Evolutionary conservation across 2,329 filamentous ascomycete genomes (phyloP), one percentile per base, ranked within the genome.

Genomic region (Fusarium sp.): DNA sequence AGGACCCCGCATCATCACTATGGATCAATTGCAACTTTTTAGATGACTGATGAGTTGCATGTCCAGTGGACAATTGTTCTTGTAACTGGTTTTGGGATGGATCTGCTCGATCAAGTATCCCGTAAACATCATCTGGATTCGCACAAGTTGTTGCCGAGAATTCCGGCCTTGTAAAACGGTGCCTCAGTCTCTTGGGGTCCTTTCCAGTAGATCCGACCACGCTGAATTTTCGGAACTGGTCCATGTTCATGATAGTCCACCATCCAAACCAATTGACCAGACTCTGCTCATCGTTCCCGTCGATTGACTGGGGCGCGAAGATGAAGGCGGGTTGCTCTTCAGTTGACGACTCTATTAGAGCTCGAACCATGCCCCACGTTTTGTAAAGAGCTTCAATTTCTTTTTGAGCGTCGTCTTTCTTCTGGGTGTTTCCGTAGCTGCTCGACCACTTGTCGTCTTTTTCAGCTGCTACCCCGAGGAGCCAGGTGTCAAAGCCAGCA

Each of bases 261-360:
- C 81, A 86, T 2, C 85, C 87, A 74, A 90, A 91, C 85, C 87
- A 90, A 65, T 89, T 87, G 11, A 90, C 83, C 28, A 91, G 78
- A 58, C 85, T 88, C 72, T 89, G 86, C 72, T 91, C 89, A 63
- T 91, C 88, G 56, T 87, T 86, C 1, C 83, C 80, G 57, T 89
- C 84, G 45, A 91, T 86, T 2, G 67, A 75, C 5, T 79, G 71
- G 15, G 83, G 82, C 0, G 84, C 85, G 72, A 82, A 84, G 3
- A 85, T 73, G 7, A 90, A 70, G 5, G 82, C 63, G 39, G 26
- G 60, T 31, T 34, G 28, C 9, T 60, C 51, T 15, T 67, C 69
- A 24, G 70, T 54, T 38, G 20, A 64, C 43, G 15, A 46, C 53
- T 31, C 53, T 28, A 71, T 40, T 15, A 79, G 58, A 14, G 63